phyloP scores from a whole-genome alignment of 768 basidiomycete genomes.

The Pulveroboletus sp. region DNA sequence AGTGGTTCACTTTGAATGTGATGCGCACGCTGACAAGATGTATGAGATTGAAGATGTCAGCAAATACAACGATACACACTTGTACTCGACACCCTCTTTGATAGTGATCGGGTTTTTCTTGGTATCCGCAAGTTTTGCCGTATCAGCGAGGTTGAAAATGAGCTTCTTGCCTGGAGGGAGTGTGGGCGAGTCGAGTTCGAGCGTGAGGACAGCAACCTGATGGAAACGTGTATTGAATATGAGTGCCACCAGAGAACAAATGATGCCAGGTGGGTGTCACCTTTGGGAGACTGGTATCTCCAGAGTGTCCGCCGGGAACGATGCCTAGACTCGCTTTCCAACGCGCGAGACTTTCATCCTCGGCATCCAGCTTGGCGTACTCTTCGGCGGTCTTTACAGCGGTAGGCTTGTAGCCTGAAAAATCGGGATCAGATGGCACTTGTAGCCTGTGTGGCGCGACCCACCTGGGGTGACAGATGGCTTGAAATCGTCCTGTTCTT shows the following conservation, averaged over 20 bases:
- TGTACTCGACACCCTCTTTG: conserved; percentile 89
- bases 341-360: conserved; percentile 89
- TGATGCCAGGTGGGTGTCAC: conserved; percentile 33
- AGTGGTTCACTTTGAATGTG: conserved; percentile 84
- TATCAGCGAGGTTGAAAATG: conserved; percentile 60
- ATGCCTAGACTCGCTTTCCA: conserved; percentile 97
- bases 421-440: conserved; percentile 20
- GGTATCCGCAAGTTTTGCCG: conserved; percentile 41
- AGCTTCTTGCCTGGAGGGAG: conserved; percentile 63
- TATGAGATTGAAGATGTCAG: conserved; percentile 2
- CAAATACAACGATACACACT: conserved; percentile 39
- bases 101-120: conserved; percentile 80
- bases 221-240: conserved; percentile 17
- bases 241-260: conserved; percentile 12
- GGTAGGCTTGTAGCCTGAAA: conserved; percentile 71
- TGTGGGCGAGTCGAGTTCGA: conserved; percentile 79
- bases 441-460: conserved; percentile 5
- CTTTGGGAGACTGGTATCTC: conserved; percentile 58
- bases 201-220: conserved; percentile 68
- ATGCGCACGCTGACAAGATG: conserved; percentile 63
- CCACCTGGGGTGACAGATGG: conserved; percentile 69
- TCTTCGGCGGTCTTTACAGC: conserved; percentile 75
- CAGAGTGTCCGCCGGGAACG: conserved; percentile 44
- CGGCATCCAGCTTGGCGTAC: conserved; percentile 80
- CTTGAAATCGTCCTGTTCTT: conserved; percentile 70